These are phyloP conservation scores for Diaporthe vexans DNA, from an alignment of 2,329 filamentous ascomycete genomes.

Conservation along the genomic window DNA sequence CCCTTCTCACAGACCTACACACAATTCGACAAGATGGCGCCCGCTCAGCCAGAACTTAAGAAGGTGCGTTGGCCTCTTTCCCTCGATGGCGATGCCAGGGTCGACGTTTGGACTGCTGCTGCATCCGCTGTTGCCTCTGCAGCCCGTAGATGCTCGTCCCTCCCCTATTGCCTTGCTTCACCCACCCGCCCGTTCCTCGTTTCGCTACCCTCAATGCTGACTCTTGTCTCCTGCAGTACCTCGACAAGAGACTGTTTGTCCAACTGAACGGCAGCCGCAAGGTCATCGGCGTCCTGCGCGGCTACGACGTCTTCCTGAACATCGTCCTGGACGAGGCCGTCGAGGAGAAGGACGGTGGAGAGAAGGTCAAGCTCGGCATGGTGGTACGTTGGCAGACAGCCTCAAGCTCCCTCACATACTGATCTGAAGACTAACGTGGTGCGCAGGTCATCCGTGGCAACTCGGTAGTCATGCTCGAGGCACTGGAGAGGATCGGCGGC, in stretches of 20 bases:
- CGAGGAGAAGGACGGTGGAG: slow-evolving; percentile 92
- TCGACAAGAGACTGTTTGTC: slow-evolving; percentile 98
- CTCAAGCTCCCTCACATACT: too few relatives aligned
- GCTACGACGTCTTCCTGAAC: slow-evolving; percentile 99
- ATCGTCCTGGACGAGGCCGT: slow-evolving; percentile 97
- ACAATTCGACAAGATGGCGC: slow-evolving; percentile 80
- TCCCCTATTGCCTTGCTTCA: too few relatives aligned
- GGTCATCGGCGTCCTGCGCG: slow-evolving; percentile 92
- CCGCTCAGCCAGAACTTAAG: slow-evolving; percentile 98
- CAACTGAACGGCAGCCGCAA: slow-evolving; percentile 98
- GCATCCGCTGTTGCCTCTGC: slow-evolving; percentile 6
- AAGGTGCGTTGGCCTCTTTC: slow-evolving; percentile 72
- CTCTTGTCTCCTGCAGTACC: slow-evolving; percentile 75
- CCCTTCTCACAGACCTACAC: neutral
- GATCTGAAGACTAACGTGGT: slow-evolving; percentile 9
- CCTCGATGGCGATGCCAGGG: neutral
- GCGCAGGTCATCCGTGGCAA: slow-evolving; percentile 92
- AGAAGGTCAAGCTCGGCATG: slow-evolving; percentile 93
- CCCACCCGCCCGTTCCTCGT: too few relatives aligned
- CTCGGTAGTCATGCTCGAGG: slow-evolving; percentile 98
- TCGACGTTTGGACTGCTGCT: slow-evolving; percentile 14
- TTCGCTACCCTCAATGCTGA: slow-evolving; percentile 23
- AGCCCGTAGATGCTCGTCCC: neutral
- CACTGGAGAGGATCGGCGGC: slow-evolving; percentile 76
- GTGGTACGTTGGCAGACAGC: slow-evolving; percentile 76